These are phyloP conservation scores for Neonectria magnoliae DNA, from an alignment of 2,329 filamentous ascomycete genomes.

Conservation along the genomic window DNA sequence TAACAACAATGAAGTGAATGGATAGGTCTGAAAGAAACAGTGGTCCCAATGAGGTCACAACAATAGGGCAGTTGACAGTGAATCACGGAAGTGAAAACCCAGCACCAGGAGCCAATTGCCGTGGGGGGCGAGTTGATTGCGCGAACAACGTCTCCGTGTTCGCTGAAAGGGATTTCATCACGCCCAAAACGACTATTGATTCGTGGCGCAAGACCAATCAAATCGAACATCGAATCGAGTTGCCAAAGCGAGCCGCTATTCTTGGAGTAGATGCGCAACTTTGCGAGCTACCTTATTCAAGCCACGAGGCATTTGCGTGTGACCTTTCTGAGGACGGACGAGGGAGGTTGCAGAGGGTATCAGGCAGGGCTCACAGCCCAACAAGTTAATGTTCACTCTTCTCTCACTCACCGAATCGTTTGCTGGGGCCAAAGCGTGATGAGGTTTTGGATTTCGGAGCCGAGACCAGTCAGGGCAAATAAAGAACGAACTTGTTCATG, in stretches of 20 bases:
- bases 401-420: slow-evolving; percentile 14
- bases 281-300: slow-evolving; percentile 1
- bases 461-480: slow-evolving; percentile 22
- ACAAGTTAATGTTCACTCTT: not conserved
- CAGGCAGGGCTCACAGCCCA: not conserved
- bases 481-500: slow-evolving; percentile 25
- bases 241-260: slow-evolving; percentile 1
- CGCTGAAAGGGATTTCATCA: not conserved
- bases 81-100: not conserved
- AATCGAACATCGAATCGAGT: slow-evolving; percentile 1
- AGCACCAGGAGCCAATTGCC: not conserved
- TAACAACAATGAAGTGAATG: slow-evolving; percentile 10
- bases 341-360: not conserved
- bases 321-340: not conserved
- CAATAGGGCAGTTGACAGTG: slow-evolving; percentile 4
- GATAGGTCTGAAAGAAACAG: slow-evolving; percentile 15
- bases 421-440: not conserved
- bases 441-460: not conserved
- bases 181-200: not conserved
- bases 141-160: not conserved
- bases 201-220: not conserved
- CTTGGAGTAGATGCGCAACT: slow-evolving; percentile 7
- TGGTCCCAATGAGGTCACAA: slow-evolving; percentile 5
- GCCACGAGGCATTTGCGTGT: slow-evolving; percentile 6
- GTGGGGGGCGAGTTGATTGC: not conserved